Percentiles rank a stretch among this genome's conserved stretches.
phyloP scores from a whole-genome alignment of 2,329 filamentous ascomycete genomes.

The Talaromyces islandicus region DNA sequence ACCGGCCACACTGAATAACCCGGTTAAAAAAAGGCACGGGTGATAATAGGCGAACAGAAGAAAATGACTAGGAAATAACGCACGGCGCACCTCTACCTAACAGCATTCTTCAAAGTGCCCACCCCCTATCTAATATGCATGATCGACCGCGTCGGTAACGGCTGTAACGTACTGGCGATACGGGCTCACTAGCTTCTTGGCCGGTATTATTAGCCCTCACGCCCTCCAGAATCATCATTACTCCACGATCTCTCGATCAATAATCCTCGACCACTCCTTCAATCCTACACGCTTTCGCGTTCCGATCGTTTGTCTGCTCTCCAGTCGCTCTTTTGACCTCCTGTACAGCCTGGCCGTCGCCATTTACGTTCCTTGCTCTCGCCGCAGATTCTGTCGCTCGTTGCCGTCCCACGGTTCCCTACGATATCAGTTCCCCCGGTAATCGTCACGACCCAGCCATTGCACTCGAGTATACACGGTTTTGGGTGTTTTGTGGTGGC shows the following conservation, averaged over 20 bases:
- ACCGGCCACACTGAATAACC: background rate
- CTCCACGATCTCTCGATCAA: background rate
- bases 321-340: slow-evolving; percentile 5
- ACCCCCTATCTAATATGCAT: background rate
- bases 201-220: background rate
- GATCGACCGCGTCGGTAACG: background rate
- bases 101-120: background rate
- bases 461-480: background rate
- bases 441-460: slow-evolving; percentile 7
- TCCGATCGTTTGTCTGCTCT: background rate
- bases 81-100: background rate
- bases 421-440: slow-evolving; percentile 6
- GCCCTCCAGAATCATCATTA: background rate
- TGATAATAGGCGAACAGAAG: background rate
- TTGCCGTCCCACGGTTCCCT: slow-evolving; percentile 10
- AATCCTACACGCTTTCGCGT: background rate
- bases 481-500: background rate
- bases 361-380: slow-evolving; percentile 4
- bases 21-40: too few relatives aligned
- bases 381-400: slow-evolving; percentile 6
- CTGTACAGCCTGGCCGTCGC: background rate
- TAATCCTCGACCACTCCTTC: background rate
- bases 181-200: slow-evolving; percentile 1
- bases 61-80: background rate
- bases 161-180: slow-evolving; percentile 2